Evolutionary conservation across 2,329 filamentous ascomycete species (phyloP).

Genomic region (Colletotrichum cereale): DNA sequence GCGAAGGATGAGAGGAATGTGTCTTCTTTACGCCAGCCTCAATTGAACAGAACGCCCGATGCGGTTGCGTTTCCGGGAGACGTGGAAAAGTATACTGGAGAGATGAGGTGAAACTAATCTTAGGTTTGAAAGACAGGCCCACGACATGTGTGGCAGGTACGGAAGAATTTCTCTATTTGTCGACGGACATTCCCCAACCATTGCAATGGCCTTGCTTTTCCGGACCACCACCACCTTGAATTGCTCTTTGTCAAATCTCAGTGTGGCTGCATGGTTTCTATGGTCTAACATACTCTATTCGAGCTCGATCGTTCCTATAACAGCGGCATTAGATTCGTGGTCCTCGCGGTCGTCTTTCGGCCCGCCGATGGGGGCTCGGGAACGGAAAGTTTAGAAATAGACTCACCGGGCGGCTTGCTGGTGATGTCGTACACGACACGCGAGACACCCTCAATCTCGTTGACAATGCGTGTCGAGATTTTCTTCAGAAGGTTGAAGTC

Average conservation of each 20-base stretch:
- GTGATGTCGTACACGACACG: conserved; percentile 70
- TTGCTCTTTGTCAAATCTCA: too few species aligned
- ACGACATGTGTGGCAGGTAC: background rate
- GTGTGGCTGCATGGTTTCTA: background rate
- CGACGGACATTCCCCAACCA: background rate
- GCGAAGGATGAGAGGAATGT: background rate
- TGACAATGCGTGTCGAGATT: conserved; percentile 77
- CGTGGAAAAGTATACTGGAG: background rate
- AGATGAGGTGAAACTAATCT: background rate
- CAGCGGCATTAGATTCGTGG: conserved; percentile 42
- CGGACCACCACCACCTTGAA: background rate
- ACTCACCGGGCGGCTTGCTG: conserved; percentile 35
- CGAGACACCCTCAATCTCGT: conserved; percentile 74
- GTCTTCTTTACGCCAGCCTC: background rate
- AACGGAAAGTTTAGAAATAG: background rate
- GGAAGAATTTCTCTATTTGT: background rate
- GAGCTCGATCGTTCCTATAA: conserved; percentile 80
- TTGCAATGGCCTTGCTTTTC: background rate
- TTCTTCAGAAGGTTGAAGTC: conserved; percentile 72
- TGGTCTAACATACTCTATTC: conserved; percentile 59
- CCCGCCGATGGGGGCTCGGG: background rate
- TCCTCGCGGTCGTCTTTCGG: background rate
- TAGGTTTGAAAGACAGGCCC: background rate
- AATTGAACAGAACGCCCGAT: background rate
- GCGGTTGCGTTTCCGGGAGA: background rate